A percentile compares a stretch with the other conserved stretches of the same genome.
phyloP scores from a whole-genome alignment of 2,329 filamentous ascomycete genomes.

The Zasmidium angulare region DNA sequence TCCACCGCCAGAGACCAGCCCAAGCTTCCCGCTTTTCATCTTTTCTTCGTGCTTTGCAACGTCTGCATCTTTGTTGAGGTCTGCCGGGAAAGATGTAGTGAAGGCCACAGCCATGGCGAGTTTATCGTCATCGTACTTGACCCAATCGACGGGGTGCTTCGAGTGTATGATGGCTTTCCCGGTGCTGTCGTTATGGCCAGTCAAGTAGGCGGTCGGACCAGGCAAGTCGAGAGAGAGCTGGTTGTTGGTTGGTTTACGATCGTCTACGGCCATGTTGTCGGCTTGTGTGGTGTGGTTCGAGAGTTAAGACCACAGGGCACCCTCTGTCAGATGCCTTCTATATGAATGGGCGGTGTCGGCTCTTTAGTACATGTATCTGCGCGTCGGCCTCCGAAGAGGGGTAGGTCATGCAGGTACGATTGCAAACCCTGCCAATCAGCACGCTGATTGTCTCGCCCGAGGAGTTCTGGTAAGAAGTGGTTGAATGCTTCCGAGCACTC shows the following conservation, averaged over 20 bases:
- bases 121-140: conserved; percentile 42
- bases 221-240: conserved; percentile 33
- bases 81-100: conserved; percentile 51
- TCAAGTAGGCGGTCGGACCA: conserved; percentile 35
- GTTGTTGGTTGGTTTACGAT: conserved; percentile 29
- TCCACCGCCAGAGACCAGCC: conserved; percentile 51
- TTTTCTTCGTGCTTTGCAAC: conserved; percentile 47
- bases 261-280: conserved; percentile 8
- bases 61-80: conserved; percentile 49
- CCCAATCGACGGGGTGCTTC: conserved; percentile 32
- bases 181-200: conserved; percentile 32
- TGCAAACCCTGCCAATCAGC: background rate
- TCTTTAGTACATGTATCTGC: background rate
- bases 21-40: conserved; percentile 45
- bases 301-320: no score
- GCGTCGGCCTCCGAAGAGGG: conserved; percentile 11
- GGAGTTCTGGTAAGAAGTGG: no score
- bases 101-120: conserved; percentile 53
- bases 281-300: background rate
- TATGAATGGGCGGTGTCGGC: background rate
- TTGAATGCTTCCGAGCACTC: no score
- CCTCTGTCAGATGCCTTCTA: no score
- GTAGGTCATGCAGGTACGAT: conserved; percentile 15
- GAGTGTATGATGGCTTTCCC: conserved; percentile 38
- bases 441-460: background rate